Percentiles rank a stretch among this genome's conserved stretches.
Evolutionary conservation across 768 basidiomycete species (phyloP).

Genomic region (Candolleomyces efflorescens): DNA sequence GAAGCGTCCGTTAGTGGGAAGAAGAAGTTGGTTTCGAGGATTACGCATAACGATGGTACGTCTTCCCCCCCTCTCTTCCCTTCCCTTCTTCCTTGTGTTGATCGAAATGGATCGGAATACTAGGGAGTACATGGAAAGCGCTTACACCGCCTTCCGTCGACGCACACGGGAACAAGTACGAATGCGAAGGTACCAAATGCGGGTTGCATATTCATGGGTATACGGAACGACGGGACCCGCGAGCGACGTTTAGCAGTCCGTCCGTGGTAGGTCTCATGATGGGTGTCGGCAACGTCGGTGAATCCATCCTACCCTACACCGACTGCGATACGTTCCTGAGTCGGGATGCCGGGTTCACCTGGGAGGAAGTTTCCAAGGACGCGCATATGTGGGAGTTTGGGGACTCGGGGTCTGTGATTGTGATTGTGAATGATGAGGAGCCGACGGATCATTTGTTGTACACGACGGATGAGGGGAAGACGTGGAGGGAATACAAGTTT

Average conservation of each 20-base stretch:
- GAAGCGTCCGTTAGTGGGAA: constrained; percentile 66
- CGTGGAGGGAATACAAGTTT: constrained; percentile 89
- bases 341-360: constrained; percentile 94
- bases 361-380: constrained; percentile 98
- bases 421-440: constrained; percentile 95
- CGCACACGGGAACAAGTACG: constrained; percentile 68
- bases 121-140: constrained; percentile 85
- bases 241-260: constrained; percentile 92
- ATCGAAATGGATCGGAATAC: constrained; percentile 4
- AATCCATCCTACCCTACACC: constrained; percentile 69
- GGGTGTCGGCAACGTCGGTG: constrained; percentile 96
- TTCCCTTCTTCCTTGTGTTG: neutral
- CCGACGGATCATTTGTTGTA: constrained; percentile 86
- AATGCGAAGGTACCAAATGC: constrained; percentile 69
- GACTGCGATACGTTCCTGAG: constrained; percentile 95
- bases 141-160: constrained; percentile 72
- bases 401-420: constrained; percentile 89
- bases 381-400: constrained; percentile 98
- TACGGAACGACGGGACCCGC: constrained; percentile 85
- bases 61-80: neutral
- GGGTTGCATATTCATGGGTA: constrained; percentile 92
- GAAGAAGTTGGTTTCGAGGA: constrained; percentile 79
- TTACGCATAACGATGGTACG: constrained; percentile 96
- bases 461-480: constrained; percentile 84
- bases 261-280: constrained; percentile 90